A percentile compares a stretch with the other conserved stretches of the same genome.
Evolutionary conservation across 106 monocot genomes (phyloP).

Genomic region (Dactylorhiza incarnata): DNA sequence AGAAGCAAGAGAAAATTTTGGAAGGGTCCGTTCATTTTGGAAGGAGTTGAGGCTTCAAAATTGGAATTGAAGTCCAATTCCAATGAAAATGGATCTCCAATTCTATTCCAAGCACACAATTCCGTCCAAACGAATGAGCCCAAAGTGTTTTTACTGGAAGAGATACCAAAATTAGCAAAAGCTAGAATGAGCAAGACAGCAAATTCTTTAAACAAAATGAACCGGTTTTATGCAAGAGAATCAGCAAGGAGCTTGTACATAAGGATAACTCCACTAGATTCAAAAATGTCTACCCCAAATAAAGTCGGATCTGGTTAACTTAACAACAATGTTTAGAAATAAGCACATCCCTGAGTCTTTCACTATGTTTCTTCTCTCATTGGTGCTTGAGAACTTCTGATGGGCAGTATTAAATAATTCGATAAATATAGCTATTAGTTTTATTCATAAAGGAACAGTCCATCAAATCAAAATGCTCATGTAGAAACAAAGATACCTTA

Average conservation of each 20-base stretch:
- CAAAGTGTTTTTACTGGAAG: background rate
- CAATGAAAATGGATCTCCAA: no score
- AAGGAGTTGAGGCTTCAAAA: no score
- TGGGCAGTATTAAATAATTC: background rate
- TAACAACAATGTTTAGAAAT: background rate
- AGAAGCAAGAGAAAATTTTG: background rate
- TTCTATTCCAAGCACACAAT: no score
- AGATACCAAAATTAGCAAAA: background rate
- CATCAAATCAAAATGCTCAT: conserved; percentile 4
- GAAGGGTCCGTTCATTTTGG: background rate
- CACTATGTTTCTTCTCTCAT: background rate
- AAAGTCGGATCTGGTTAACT: background rate
- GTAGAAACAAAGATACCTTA: conserved; percentile 9
- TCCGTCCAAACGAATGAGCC: no score
- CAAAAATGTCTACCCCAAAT: background rate
- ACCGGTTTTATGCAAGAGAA: background rate
- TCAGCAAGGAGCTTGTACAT: background rate
- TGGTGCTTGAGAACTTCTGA: background rate
- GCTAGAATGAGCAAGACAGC: background rate
- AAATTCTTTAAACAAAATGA: conserved; percentile 1
- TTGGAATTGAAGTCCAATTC: no score
- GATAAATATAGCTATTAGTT: background rate
- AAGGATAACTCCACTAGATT: background rate
- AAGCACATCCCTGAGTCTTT: background rate
- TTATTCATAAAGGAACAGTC: background rate